These are phyloP conservation scores for Nakazawaea wyomingensis DNA, from an alignment of 805 yeast genomes.

Conservation along the genomic window DNA sequence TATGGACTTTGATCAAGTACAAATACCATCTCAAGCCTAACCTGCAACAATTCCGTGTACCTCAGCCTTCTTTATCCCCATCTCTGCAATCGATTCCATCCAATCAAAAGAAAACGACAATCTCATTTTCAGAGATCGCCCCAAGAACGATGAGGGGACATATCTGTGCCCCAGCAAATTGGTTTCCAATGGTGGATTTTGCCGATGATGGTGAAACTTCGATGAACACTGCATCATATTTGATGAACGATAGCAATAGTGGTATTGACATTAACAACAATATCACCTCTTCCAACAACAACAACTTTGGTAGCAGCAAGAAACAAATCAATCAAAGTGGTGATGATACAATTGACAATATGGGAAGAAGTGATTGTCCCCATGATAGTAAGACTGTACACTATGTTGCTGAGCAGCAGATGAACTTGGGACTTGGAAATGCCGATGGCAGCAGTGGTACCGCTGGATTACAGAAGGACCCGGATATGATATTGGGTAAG, in stretches of 20 bases:
- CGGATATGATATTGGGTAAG: neutral
- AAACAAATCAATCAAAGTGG: no score
- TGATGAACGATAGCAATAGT: no score
- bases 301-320: no score
- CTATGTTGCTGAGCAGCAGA: no score
- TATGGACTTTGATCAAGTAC: conserved; percentile 21
- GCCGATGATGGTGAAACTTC: neutral
- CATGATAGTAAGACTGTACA: no score
- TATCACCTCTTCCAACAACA: no score
- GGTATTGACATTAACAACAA: no score
- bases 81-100: neutral
- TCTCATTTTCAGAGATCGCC: conserved; percentile 21
- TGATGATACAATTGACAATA: no score
- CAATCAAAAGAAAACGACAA: conserved; percentile 7
- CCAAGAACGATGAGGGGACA: conserved; percentile 17
- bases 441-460: neutral
- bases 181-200: neutral
- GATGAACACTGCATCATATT: neutral
- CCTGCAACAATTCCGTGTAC: conserved; percentile 1
- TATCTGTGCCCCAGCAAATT: neutral
- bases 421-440: no score
- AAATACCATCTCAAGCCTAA: conserved; percentile 15
- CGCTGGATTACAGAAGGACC: neutral
- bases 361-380: no score
- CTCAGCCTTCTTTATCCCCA: conserved; percentile 13